Evolutionary conservation across 306 rosid genomes (phyloP).

Genomic region (Neltuma alba): DNA sequence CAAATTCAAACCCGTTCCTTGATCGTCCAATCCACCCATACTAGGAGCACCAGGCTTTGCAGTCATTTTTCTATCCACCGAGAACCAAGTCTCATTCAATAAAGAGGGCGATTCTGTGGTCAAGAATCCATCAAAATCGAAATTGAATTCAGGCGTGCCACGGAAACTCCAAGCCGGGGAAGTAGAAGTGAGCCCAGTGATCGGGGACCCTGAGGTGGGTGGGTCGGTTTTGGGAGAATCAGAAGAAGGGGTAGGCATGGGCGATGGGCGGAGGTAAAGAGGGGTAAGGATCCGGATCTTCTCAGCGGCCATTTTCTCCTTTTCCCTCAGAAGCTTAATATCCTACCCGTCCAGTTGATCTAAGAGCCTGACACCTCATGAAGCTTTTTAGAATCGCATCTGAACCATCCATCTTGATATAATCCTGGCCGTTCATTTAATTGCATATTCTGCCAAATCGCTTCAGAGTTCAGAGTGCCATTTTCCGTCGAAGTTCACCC

Average conservation of each 20-base stretch:
- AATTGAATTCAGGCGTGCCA: neutral
- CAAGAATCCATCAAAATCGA: neutral
- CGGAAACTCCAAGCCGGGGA: neutral
- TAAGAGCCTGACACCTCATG: too few species aligned
- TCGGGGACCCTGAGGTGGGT: neutral
- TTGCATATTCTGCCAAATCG: too few species aligned
- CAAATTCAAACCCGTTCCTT: slow-evolving; percentile 10
- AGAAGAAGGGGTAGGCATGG: slow-evolving; percentile 2
- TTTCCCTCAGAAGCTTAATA: too few species aligned
- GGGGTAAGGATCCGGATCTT: too few species aligned
- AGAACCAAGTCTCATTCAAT: neutral
- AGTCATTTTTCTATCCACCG: neutral
- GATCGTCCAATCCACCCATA: neutral
- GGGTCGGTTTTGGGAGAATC: neutral
- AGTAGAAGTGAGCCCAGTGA: neutral
- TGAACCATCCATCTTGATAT: too few species aligned
- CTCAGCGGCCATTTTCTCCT: too few species aligned
- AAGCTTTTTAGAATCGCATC: too few species aligned
- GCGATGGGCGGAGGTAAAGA: neutral
- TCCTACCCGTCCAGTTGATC: too few species aligned
- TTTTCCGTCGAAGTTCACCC: too few species aligned
- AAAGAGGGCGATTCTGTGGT: neutral
- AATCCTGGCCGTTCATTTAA: too few species aligned
- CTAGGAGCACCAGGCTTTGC: neutral
- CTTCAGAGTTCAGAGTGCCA: too few species aligned